Conservation (phyloP, 129 eudicot genomes). For the Arctium lappa region DNA sequence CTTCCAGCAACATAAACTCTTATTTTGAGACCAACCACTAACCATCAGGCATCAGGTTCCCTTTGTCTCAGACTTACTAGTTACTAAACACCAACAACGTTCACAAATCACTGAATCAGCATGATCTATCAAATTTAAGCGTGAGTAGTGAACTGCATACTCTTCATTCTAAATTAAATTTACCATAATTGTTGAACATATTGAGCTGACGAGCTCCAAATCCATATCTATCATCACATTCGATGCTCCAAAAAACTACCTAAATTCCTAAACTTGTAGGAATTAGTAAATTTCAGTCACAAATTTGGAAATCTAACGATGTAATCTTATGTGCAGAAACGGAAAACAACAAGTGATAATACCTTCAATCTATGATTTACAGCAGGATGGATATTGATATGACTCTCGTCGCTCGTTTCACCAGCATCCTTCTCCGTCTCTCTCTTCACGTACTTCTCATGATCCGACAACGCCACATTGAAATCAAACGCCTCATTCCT, state of each 20-base stretch:
- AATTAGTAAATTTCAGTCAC: not conserved
- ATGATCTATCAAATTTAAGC: not conserved
- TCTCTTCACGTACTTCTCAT: constrained; percentile 87
- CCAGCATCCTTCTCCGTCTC: constrained; percentile 69
- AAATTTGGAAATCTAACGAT: not conserved
- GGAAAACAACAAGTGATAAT: not conserved
- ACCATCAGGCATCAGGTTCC: not conserved
- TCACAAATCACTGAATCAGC: not conserved
- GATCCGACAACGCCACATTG: constrained; percentile 96
- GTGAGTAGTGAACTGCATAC: not conserved
- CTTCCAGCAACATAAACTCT: not conserved
- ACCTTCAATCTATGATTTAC: constrained; percentile 98
- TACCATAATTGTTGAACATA: not conserved
- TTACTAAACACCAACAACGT: not conserved
- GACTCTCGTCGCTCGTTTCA: constrained; percentile 43
- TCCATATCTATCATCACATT: not conserved
- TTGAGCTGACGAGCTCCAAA: not conserved
- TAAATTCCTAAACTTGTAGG: not conserved
- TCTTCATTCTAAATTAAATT: not conserved
- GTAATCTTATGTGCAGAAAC: not conserved
- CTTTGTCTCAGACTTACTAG: not conserved
- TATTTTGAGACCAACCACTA: not conserved
- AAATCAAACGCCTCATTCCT: constrained; percentile 98
- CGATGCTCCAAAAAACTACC: not conserved
- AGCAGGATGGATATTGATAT: constrained; percentile 96